A percentile compares a stretch with the other conserved stretches of the same genome.
These are phyloP conservation scores for Lophiostoma macrostomum DNA, from an alignment of 495 filamentous ascomycete genomes.

Conservation along the genomic window DNA sequence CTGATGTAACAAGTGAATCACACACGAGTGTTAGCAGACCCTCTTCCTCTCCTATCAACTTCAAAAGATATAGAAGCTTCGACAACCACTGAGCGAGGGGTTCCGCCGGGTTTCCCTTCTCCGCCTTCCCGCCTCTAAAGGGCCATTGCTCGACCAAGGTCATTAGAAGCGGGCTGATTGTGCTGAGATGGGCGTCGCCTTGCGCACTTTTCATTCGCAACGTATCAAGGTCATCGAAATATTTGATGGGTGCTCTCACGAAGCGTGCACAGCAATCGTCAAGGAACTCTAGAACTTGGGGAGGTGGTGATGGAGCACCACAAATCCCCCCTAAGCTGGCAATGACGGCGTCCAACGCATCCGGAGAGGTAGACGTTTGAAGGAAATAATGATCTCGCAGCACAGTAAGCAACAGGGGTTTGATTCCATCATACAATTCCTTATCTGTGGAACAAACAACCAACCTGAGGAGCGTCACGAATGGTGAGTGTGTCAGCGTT, in stretches of 20 bases:
- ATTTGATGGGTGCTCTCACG: slow-evolving; percentile 70
- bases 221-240: slow-evolving; percentile 46
- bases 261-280: slow-evolving; percentile 75
- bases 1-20: slow-evolving; percentile 41
- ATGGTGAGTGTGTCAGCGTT: slow-evolving; percentile 54
- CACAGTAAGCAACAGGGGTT: slow-evolving; percentile 49
- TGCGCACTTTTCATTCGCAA: slow-evolving; percentile 2
- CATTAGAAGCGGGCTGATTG: slow-evolving; percentile 55
- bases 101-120: slow-evolving; percentile 38
- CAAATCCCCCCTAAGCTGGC: slow-evolving; percentile 44
- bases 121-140: slow-evolving; percentile 53
- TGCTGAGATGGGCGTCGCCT: background rate
- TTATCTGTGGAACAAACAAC: slow-evolving; percentile 45
- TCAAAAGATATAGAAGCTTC: slow-evolving; percentile 46
- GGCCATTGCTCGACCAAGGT: slow-evolving; percentile 74
- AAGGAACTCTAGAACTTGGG: slow-evolving; percentile 59
- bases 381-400: slow-evolving; percentile 51
- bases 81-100: slow-evolving; percentile 55
- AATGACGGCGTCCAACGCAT: slow-evolving; percentile 55
- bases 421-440: slow-evolving; percentile 44
- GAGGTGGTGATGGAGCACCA: slow-evolving; percentile 18
- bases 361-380: slow-evolving; percentile 41
- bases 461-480: slow-evolving; percentile 58
- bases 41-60: slow-evolving; percentile 47
- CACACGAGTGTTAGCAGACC: slow-evolving; percentile 45